These are phyloP conservation scores for Chaetomium tenue DNA, from an alignment of 495 filamentous ascomycete genomes.

Conservation along the genomic window DNA sequence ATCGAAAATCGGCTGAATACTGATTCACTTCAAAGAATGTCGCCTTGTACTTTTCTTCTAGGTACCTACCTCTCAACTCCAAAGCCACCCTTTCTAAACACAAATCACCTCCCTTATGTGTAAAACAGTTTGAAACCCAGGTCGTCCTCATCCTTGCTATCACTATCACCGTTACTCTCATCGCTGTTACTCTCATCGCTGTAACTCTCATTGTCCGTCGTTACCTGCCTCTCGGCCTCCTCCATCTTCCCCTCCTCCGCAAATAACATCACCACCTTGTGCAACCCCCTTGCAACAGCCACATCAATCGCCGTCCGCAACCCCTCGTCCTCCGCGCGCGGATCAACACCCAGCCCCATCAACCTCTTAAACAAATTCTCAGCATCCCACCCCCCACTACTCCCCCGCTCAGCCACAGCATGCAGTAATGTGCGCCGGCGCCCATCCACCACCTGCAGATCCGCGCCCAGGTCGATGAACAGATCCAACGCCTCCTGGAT, in stretches of 20 bases:
- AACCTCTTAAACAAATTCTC: constrained; percentile 1
- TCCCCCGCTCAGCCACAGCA: background rate
- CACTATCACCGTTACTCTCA: too few species aligned
- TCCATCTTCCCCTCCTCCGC: constrained; percentile 11
- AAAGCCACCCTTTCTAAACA: too few species aligned
- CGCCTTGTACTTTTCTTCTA: too few species aligned
- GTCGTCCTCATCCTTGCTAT: too few species aligned
- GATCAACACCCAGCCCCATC: constrained; percentile 13
- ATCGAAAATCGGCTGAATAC: too few species aligned
- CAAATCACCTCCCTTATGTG: too few species aligned
- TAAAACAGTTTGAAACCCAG: too few species aligned
- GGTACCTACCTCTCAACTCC: too few species aligned
- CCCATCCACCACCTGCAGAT: background rate
- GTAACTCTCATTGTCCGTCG: too few species aligned
- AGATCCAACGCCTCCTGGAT: background rate
- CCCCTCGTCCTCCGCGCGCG: background rate
- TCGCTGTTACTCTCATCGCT: too few species aligned
- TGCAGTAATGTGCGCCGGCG: constrained; percentile 5
- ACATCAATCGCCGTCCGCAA: constrained; percentile 16
- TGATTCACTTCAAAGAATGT: too few species aligned
- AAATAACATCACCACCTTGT: constrained; percentile 4
- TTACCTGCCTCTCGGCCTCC: background rate
- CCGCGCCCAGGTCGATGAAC: constrained; percentile 5
- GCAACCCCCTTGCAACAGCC: constrained; percentile 1
- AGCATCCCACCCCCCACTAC: background rate